Conservation (phyloP, 345 rosid genomes). For the Anacardium occidentale region DNA sequence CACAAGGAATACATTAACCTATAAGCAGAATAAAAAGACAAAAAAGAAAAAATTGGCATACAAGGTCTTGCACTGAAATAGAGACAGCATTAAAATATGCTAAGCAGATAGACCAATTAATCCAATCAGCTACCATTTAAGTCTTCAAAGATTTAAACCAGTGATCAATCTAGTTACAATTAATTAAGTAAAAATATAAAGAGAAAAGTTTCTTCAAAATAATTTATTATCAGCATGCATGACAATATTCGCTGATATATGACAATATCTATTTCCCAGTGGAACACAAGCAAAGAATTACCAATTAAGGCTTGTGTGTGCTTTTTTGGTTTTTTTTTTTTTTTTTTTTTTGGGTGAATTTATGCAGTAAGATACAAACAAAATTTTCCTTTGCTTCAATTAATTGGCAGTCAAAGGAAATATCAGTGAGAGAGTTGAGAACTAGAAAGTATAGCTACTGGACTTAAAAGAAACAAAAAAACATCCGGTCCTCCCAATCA, state of each 20-base stretch:
- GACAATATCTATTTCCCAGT: not conserved
- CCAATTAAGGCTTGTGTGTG: no score
- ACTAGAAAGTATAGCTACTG: not conserved
- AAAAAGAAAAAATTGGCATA: not conserved
- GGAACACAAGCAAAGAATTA: not conserved
- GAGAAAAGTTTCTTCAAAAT: not conserved
- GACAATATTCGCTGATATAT: not conserved
- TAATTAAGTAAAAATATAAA: not conserved
- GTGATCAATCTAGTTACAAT: not conserved
- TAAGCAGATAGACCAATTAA: slow-evolving; percentile 3
- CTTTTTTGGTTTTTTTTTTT: no score
- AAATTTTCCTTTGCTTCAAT: not conserved
- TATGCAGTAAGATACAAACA: not conserved
- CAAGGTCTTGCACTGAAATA: not conserved
- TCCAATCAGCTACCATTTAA: not conserved
- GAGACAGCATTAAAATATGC: not conserved
- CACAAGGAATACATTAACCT: slow-evolving; percentile 18
- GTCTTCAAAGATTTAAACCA: slow-evolving; percentile 1
- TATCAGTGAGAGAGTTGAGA: not conserved
- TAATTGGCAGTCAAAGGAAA: not conserved
- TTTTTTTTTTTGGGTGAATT: no score
- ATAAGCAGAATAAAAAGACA: not conserved
- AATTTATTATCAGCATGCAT: not conserved
- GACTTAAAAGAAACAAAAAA: not conserved
- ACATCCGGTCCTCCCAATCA: not conserved